Conservation (phyloP, 2,329 filamentous ascomycete species). For the Trichophaea hybrida region DNA sequence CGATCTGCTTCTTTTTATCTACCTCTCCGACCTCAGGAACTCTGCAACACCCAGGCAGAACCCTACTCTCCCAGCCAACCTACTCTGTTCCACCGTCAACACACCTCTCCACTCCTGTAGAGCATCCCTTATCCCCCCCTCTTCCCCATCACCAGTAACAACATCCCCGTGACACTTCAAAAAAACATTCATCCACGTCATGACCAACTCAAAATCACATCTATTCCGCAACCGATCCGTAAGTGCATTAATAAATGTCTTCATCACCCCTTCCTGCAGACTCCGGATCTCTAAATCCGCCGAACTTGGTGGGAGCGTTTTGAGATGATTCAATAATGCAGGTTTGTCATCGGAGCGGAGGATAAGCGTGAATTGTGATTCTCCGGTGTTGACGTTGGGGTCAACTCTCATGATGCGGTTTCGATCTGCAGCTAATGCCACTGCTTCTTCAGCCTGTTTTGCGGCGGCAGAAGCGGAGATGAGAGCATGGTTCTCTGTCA, state of each 20-base stretch:
- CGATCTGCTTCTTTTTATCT: background rate
- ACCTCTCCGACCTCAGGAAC: conserved; percentile 52
- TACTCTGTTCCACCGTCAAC: conserved; percentile 55
- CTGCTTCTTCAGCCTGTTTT: conserved; percentile 27
- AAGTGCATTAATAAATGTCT: conserved; percentile 67
- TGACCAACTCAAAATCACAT: conserved; percentile 80
- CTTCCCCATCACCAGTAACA: conserved; percentile 28
- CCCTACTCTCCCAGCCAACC: conserved; percentile 63
- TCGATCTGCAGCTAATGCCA: conserved; percentile 35
- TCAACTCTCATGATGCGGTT: conserved; percentile 59
- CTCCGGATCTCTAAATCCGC: conserved; percentile 75
- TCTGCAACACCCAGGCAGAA: conserved; percentile 77
- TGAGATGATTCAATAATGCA: conserved; percentile 62
- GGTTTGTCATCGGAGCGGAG: conserved; percentile 33
- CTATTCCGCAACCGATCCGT: conserved; percentile 53
- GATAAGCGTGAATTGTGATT: conserved; percentile 36
- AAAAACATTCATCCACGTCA: conserved; percentile 97
- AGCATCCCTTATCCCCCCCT: conserved; percentile 41
- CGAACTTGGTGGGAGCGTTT: conserved; percentile 65
- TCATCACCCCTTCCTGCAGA: conserved; percentile 48
- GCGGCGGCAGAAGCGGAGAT: conserved; percentile 24
- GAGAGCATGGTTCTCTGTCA: conserved; percentile 24
- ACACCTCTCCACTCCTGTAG: conserved; percentile 56
- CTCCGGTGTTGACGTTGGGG: conserved; percentile 29
- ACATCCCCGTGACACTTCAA: conserved; percentile 50